Evolutionary conservation across 495 filamentous ascomycete genomes (phyloP).

Genomic region (Trichodelitschia bisporula): DNA sequence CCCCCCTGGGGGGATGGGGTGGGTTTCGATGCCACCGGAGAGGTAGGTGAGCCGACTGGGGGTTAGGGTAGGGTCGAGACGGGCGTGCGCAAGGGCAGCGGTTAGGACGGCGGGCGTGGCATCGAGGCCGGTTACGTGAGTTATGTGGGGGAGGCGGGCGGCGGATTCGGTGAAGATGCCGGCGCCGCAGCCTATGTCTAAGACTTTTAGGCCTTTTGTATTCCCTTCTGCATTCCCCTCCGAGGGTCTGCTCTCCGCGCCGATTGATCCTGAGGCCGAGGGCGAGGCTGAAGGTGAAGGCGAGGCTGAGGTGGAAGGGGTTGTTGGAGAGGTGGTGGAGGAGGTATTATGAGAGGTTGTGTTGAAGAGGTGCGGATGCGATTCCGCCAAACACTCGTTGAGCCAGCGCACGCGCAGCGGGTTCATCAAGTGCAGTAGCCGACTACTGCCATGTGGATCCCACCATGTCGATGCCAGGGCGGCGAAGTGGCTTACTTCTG

Average conservation of each 20-base stretch:
- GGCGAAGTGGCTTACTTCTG: slow-evolving; percentile 85
- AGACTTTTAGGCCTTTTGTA: slow-evolving; percentile 35
- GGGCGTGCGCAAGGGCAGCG: slow-evolving; percentile 52
- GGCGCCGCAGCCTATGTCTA: slow-evolving; percentile 89
- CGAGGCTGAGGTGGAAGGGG: slow-evolving; percentile 13
- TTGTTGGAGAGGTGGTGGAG: slow-evolving; percentile 3
- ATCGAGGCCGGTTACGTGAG: slow-evolving; percentile 59
- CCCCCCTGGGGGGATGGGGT: slow-evolving; percentile 20
- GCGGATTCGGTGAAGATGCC: slow-evolving; percentile 91
- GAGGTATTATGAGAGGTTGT: slow-evolving; percentile 1
- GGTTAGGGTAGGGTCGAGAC: slow-evolving; percentile 33
- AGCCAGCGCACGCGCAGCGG: slow-evolving; percentile 90
- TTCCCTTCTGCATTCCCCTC: neutral
- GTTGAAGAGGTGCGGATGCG: slow-evolving; percentile 19
- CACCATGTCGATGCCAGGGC: slow-evolving; percentile 86
- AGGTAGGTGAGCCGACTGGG: slow-evolving; percentile 39
- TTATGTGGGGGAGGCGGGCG: slow-evolving; percentile 43
- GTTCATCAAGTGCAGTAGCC: slow-evolving; percentile 94
- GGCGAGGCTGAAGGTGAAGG: neutral
- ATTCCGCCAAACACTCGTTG: slow-evolving; percentile 27
- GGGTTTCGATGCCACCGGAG: slow-evolving; percentile 43
- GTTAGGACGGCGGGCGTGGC: slow-evolving; percentile 54
- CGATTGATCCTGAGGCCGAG: neutral
- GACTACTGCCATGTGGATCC: slow-evolving; percentile 83
- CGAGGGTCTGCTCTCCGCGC: neutral